Base-by-base conservation (phyloP, 768 basidiomycete genomes). In the Russula sp. region DNA sequence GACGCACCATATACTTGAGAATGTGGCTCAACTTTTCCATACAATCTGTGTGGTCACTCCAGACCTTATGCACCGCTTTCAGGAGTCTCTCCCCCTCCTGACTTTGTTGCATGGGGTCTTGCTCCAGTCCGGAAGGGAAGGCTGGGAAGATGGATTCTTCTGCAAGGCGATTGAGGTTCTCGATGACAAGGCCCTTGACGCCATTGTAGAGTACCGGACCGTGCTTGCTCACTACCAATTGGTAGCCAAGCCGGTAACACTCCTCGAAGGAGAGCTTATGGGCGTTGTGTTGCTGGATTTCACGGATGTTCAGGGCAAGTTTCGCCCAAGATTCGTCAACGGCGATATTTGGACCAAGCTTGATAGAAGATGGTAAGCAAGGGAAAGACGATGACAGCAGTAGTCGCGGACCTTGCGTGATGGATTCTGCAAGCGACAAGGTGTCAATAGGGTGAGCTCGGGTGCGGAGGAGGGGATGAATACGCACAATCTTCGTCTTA, bases 251-350 rank as follows among this genome's bases (percentile, higher is more conserved):
- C 46, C 96, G 83, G 72, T 97, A 93, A 66, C 93, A 91, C 75
- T 95, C 94, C 72, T 98, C 92, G 67, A 88, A 95, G 22, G 88
- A 90, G 38, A 99, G 82, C 68, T 85, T 87, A 52, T 85, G 83
- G 4, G 93, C 92, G 73, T 96, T 93, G 74, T 96, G 92, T 67
- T 91, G 88, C 72, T 96, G 93, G 55, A 99, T 98, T 78, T 96
- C 93, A 60, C 84, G 81, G 67, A 99, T 95, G 65, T 98, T 97
- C 64, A 79, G 77, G 11, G 90, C 79, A 13, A 99, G 78, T 66
- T 83, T 83, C 7, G 79, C 71, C 92, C 94, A 97, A 46, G 87
- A 94, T 66, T 90, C 86, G 46, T 92, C 86, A 32, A 86, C 79
- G n/a, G 89, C 84, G 50, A 89, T 80, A 60, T 85, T 84, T 22